Percentiles rank a stretch among this genome's conserved stretches.
These are phyloP conservation scores for Populus deltoides DNA, from an alignment of 345 rosid species.

Conservation along the genomic window DNA sequence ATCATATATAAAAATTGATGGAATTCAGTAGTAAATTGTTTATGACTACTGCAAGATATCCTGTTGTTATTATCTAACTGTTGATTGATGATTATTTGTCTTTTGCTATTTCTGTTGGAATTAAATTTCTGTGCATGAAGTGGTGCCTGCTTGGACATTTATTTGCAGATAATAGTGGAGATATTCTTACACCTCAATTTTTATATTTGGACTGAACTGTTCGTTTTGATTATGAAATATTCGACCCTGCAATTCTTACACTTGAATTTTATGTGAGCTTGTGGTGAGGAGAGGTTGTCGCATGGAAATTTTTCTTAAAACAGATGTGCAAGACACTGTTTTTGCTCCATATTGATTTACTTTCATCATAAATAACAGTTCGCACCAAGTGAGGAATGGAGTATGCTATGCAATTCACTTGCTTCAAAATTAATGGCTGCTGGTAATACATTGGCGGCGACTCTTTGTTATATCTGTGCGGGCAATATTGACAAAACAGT, in stretches of 20 bases:
- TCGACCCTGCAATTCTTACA: neutral
- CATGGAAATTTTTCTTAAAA: neutral
- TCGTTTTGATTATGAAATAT: neutral
- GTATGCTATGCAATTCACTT: slow-evolving; percentile 69
- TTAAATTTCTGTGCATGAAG: neutral
- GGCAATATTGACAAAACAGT: slow-evolving; percentile 97
- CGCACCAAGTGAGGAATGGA: slow-evolving; percentile 90
- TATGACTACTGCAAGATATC: neutral
- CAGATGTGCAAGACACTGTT: neutral
- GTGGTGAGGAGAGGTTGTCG: neutral
- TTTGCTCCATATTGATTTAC: neutral
- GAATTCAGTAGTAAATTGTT: neutral
- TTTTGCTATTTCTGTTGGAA: neutral
- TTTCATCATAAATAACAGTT: slow-evolving; percentile 53
- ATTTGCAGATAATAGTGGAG: neutral
- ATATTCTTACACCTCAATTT: neutral
- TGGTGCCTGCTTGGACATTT: neutral
- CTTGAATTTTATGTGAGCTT: neutral
- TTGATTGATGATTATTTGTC: neutral
- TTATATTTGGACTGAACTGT: neutral
- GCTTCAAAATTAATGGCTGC: slow-evolving; percentile 76
- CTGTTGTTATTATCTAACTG: neutral
- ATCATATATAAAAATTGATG: neutral
- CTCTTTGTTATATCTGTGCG: slow-evolving; percentile 93
- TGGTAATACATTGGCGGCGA: slow-evolving; percentile 83